phyloP scores from a whole-genome alignment of 768 basidiomycete species.

The Leccinum barrowsii region DNA sequence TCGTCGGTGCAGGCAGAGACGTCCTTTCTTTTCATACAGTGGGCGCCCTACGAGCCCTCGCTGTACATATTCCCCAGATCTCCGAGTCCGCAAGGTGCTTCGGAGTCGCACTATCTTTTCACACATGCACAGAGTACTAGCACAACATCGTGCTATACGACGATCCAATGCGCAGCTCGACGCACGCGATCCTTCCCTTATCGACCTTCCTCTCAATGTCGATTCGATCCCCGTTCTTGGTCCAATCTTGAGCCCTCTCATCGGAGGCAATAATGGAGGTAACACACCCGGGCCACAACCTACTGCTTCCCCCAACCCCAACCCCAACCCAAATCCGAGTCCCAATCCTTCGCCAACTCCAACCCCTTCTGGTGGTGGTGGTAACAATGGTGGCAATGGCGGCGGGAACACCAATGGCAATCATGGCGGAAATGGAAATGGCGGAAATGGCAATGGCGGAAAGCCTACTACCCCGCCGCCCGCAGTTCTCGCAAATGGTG shows the following conservation, averaged over 20 bases:
- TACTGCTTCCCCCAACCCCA: background rate
- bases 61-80: background rate
- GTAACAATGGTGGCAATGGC: background rate
- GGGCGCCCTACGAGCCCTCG: background rate
- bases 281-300: background rate
- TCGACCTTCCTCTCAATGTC: slow-evolving; percentile 31
- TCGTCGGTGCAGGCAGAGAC: slow-evolving; percentile 14
- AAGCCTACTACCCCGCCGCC: background rate
- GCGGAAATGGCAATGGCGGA: background rate
- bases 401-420: background rate
- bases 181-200: slow-evolving; percentile 38
- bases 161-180: slow-evolving; percentile 21
- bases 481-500: background rate
- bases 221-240: slow-evolving; percentile 38
- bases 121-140: slow-evolving; percentile 13
- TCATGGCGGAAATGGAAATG: background rate
- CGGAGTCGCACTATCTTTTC: slow-evolving; percentile 5
- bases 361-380: background rate
- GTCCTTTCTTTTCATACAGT: slow-evolving; percentile 22
- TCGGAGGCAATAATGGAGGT: slow-evolving; percentile 19
- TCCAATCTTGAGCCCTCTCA: slow-evolving; percentile 34
- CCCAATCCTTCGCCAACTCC: background rate
- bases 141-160: slow-evolving; percentile 10
- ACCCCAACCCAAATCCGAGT: background rate
- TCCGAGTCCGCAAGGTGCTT: background rate